Percentiles rank a stretch among this genome's conserved stretches.
Conservation (phyloP, 371 early-diverging fungal genomes). For the Mucor velutinosus region DNA sequence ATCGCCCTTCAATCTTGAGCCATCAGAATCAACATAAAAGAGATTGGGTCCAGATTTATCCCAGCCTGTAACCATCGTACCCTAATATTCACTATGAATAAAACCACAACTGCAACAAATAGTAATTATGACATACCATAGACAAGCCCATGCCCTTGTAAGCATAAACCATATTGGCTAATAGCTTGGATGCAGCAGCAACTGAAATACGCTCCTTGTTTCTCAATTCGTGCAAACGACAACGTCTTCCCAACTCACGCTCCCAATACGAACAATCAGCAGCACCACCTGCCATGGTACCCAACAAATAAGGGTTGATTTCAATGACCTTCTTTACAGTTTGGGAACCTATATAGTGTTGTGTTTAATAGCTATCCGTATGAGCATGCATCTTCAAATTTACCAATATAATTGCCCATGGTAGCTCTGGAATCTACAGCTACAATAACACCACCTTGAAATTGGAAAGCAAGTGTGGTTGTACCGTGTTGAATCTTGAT, state of each 20-base stretch:
- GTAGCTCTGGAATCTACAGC: conserved; percentile 99
- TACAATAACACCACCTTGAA: conserved; percentile 96
- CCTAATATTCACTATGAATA: conserved; percentile 49
- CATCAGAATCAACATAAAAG: conserved; percentile 99
- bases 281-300: conserved; percentile 99
- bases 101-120: not conserved
- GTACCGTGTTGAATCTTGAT: conserved; percentile 98
- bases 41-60: conserved; percentile 95
- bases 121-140: conserved; percentile 61
- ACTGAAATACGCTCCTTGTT: conserved; percentile 99
- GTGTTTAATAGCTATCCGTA: not conserved
- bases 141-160: conserved; percentile 99
- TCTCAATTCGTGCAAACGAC: conserved; percentile 94
- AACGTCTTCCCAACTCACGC: conserved; percentile 96
- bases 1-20: conserved; percentile 90
- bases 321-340: conserved; percentile 99
- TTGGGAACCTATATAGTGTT: conserved; percentile 78
- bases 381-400: not conserved
- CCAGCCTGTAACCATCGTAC: conserved; percentile 99
- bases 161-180: conserved; percentile 95
- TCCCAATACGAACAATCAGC: conserved; percentile 99
- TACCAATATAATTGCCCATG: conserved; percentile 97
- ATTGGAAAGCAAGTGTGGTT: conserved; percentile 99
- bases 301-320: conserved; percentile 98
- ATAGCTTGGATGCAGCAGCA: conserved; percentile 97